Evolutionary conservation across 2,329 filamentous ascomycete species (phyloP), one percentile per base, ranked within the genome.

Genomic region (Beauveria pseudobassiana): DNA sequence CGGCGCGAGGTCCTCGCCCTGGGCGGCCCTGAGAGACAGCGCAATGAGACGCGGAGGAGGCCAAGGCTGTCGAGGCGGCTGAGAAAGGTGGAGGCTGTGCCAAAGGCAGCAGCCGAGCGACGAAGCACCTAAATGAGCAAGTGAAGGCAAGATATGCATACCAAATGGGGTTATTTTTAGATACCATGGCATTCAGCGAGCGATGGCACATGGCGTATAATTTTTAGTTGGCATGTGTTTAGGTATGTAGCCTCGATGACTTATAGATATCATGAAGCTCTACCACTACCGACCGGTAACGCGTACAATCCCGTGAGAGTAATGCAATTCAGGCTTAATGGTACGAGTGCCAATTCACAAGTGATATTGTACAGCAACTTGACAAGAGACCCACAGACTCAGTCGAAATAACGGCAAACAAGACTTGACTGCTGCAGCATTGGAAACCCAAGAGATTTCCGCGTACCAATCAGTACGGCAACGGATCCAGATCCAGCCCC

Each of bases 1-100:
- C 79, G 90, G 64, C 82, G 91, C 62, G 90, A 96, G 68, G 82
- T 91, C 42, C 78, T 95, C 59, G 91, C 90, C 0, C 84, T n/a
- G 72, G 49, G 74, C 74, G 22, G 74, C 74, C 0, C 60, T 74
- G 20, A 75, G 60, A 67, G 74, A 28, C 74, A 75, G 65, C 65
- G 67, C 43, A 74, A 67, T 38, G 70, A 76, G 62, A 69, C 64
- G 1, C 68, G 30, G 68, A 71, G 2, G 73, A 76, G 64, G 65
- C 66, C 7, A 72, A 70, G 61, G 72, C 71, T 1, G 69, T 69
- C 10, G 67, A 70, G 18, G 67, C 68, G 7, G 67, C 65, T 1
- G 73, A 72, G 42, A 69, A 70, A 46, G 68, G 8, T 70, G 69
- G 62, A 63, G 68, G 54, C 70, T 70, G 18, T 70, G 70, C 26